Evolutionary conservation across 345 rosid species (phyloP), one percentile per base, ranked within the genome.

Genomic region (Eucalyptus cloeziana): DNA sequence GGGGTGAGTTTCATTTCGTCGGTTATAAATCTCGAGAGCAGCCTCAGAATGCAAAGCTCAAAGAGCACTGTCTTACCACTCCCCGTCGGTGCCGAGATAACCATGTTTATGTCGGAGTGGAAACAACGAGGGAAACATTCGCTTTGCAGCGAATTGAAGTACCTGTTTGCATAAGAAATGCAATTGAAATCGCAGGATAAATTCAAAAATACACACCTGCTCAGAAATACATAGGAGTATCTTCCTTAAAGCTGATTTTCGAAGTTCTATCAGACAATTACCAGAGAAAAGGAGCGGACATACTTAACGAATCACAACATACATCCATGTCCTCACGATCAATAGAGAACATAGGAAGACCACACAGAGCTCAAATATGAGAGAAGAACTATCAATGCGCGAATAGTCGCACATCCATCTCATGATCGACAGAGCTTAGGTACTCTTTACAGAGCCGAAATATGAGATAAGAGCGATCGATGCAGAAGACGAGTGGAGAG

Each of bases 51-150:
- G 93, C 98, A 95, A 27, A 97, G 96, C 92, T 98, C 99, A 87
- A 98, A 98, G 86, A 98, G 98, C 15, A 94, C 99, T 5, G 99
- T 97, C 92, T 98, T 97, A 86, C 99, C 99, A 89, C 99, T 98
- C 86, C 99, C 99, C 69, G 99, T 97, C 8, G 99, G 99, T n/a
- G 99, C 99, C 7, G 99, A 97, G 71, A 98, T 90, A 86, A 97
- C 97, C 99, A 98, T 98, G 94, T 96, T 97, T 90, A 93, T 91
- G 89, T 97, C 97, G 44, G 97, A 95, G 56, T 94, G 93, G 91
- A 94, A 98, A 90, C 99, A 98, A 14, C 93, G 89, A 40, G 98
- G 97, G 90, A 95, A 98, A 86, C 99, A 98, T 91, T 98, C 99
- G 83, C 99, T 98, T 93, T 98, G 99, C 91, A 98, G 92, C 30